phyloP scores from a whole-genome alignment of 805 yeast species.

The Candida piceae region DNA sequence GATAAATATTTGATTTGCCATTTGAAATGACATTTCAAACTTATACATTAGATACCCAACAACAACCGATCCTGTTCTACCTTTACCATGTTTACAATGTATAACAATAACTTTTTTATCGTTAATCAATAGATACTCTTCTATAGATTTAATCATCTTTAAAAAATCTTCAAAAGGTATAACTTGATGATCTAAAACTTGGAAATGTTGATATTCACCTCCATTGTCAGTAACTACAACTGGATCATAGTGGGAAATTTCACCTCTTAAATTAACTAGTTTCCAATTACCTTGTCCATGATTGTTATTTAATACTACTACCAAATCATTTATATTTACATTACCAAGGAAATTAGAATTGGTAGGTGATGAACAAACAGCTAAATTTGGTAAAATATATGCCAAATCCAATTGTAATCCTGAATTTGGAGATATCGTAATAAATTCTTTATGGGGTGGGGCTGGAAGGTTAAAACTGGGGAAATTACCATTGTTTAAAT shows the following conservation, averaged over 20 bases:
- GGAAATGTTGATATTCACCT: conserved; percentile 37
- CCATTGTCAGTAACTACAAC: conserved; percentile 31
- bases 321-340: conserved; percentile 47
- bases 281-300: conserved; percentile 59
- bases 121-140: conserved; percentile 33
- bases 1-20: conserved; percentile 52
- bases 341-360: conserved; percentile 42
- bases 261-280: conserved; percentile 68
- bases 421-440: background rate
- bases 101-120: conserved; percentile 47
- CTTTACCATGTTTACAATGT: conserved; percentile 91
- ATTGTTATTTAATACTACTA: conserved; percentile 38
- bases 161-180: conserved; percentile 57
- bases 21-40: conserved; percentile 30
- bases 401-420: conserved; percentile 48
- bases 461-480: background rate
- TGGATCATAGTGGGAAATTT: conserved; percentile 35
- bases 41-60: conserved; percentile 64
- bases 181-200: conserved; percentile 75
- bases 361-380: conserved; percentile 77
- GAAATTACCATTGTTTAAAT: too few species aligned
- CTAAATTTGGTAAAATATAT: conserved; percentile 56
- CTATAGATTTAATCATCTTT: conserved; percentile 39
- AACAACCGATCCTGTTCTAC: conserved; percentile 76
- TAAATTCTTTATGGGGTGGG: background rate